Evolutionary conservation across 163 green algal genomes (phyloP), one percentile per base, ranked within the genome.

Genomic region (Trebouxiophyceae sp.): DNA sequence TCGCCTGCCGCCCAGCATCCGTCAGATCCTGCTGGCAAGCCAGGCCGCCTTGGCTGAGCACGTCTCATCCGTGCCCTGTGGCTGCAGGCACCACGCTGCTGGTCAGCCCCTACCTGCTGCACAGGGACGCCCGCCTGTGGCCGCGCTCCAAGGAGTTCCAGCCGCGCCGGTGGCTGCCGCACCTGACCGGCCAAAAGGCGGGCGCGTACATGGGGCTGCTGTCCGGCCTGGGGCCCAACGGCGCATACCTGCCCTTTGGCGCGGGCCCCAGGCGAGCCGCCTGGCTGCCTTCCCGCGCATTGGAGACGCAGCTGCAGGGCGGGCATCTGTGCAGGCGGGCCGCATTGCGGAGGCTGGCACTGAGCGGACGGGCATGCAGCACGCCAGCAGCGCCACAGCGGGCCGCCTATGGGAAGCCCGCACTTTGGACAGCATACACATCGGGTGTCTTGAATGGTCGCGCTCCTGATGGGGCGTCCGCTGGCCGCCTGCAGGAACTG

Each of bases 231-330:
- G 88, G 87, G 1, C 76, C 77, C 31, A 91, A 89, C 60, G 77
- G 75, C 0, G 75, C 71, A 0, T 95, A 91, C 64, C 23, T 93
- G 34, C 89, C 89, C 0, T 96, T 96, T 78, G 89, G 90, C 19
- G 47, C 39, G 12, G 39, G 39, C 16, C 39, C 39, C 16, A 50
- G 39, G 39, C 16, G n/a, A n/a, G n/a, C n/a, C n/a, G n/a, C n/a
- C n/a, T n/a, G n/a, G n/a, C n/a, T n/a, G n/a, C n/a, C n/a, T n/a
- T n/a, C n/a, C n/a, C n/a, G n/a, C n/a, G n/a, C n/a, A n/a, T n/a
- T n/a, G n/a, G n/a, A n/a, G n/a, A n/a, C n/a, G n/a, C n/a, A n/a
- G n/a, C n/a, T n/a, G n/a, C n/a, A n/a, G n/a, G n/a, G n/a, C n/a
- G n/a, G n/a, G n/a, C n/a, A n/a, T n/a, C n/a, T n/a, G n/a, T n/a